Evolutionary conservation across 2,329 filamentous ascomycete species (phyloP), one percentile per base, ranked within the genome.

Genomic region (Domatiomyces catenatus): DNA sequence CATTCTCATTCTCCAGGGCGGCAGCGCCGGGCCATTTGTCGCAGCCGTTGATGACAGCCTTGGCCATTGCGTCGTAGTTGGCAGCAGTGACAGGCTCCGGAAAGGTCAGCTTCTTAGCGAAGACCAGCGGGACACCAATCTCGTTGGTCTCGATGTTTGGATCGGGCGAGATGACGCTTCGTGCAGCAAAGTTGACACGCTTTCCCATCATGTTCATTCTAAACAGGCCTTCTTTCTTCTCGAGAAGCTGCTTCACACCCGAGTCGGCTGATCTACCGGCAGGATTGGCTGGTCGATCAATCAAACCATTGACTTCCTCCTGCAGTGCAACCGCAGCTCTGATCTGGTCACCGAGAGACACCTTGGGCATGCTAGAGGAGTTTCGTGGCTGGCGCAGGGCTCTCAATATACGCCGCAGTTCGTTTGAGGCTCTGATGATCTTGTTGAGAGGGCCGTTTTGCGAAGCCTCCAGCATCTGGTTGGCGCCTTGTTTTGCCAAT

Each of bases 151-250:
- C 92, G 61, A 98, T 94, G 63, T 96, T 98, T 2, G 92, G 92
- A 64, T 98, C 92, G 0, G 92, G 92, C 8, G 90, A 96, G 60
- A 98, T 98, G 65, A 98, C 92, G 75, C 86, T 94, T 66, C 92
- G 84, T 39, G 92, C 92, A 47, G 92, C 92, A 65, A 92, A 96
- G 67, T 98, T 96, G 70, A 98, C 92, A 73, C 92, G 88, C 74
- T 98, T 98, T 54, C 92, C 92, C 92, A 98, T 98, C 92, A 98
- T 96, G 69, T 98, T 95, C 73, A 94, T 96, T 61, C 92, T 78
- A 74, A 98, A 98, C 26, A 98, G 75, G 57, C 92, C 92, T 64
- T 98, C 93, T 69, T 98, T 98, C 75, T 98, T 98, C 69, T 98
- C 92, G 24, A 98, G 75, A 63, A 89, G 84, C 64, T 98, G 92